These are phyloP conservation scores for Middelhovenomyces tepae DNA, from an alignment of 805 yeast genomes.

Conservation along the genomic window DNA sequence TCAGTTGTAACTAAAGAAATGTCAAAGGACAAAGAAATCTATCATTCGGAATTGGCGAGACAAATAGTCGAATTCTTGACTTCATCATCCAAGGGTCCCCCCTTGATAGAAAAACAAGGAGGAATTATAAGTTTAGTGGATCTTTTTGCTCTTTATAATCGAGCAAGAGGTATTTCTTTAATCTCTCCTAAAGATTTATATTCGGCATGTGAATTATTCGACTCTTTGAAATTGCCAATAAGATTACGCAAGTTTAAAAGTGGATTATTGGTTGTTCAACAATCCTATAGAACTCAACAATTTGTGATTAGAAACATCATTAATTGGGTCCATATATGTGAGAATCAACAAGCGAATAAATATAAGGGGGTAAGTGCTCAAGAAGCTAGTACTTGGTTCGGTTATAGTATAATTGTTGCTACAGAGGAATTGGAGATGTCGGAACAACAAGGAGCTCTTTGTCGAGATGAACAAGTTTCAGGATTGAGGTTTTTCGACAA, in stretches of 20 bases:
- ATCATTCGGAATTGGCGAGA: conserved; percentile 56
- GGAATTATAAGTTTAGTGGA: conserved; percentile 57
- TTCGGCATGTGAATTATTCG: conserved; percentile 52
- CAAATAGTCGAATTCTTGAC: conserved; percentile 67
- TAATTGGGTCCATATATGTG: conserved; percentile 16
- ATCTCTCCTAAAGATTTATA: conserved; percentile 62
- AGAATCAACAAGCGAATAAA: conserved; percentile 18
- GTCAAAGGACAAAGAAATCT: conserved; percentile 28
- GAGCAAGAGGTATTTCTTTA: conserved; percentile 55
- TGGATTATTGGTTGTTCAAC: conserved; percentile 36
- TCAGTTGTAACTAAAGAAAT: conserved; percentile 28
- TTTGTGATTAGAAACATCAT: conserved; percentile 31
- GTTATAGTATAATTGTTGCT: conserved; percentile 61
- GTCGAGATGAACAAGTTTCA: conserved; percentile 58
- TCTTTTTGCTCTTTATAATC: conserved; percentile 53
- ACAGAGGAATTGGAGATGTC: conserved; percentile 54
- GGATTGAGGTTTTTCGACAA: conserved; percentile 61
- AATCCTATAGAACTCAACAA: conserved; percentile 28
- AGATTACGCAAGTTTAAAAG: conserved; percentile 32
- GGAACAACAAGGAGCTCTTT: conserved; percentile 46
- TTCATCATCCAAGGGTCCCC: conserved; percentile 22
- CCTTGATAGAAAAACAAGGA: conserved; percentile 42
- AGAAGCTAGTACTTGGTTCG: conserved; percentile 41
- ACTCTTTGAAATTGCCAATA: conserved; percentile 49
- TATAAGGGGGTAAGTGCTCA: conserved; percentile 27